These are phyloP conservation scores for Ichthyophthirius multifiliis DNA, from an alignment of 169 alveolate genomes.

Conservation along the genomic window DNA sequence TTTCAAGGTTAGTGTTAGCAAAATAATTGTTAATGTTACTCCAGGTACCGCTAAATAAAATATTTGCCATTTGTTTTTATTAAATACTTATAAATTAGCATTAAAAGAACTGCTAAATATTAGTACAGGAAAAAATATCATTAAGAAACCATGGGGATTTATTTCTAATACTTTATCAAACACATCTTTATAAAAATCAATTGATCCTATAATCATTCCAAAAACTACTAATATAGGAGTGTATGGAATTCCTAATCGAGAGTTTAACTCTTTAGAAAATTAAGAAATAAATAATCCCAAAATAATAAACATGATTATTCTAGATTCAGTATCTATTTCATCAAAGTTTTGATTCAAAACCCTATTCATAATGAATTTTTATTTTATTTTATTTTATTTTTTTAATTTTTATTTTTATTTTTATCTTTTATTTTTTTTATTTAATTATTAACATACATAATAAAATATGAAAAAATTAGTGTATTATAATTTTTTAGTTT, in stretches of 20 bases:
- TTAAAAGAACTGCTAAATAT: not conserved
- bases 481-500: too few relatives aligned
- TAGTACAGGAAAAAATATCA: not conserved
- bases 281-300: too few relatives aligned
- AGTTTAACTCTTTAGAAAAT: not conserved
- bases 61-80: not conserved
- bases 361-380: too few relatives aligned
- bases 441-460: too few relatives aligned
- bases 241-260: not conserved
- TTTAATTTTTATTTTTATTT: too few relatives aligned
- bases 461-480: too few relatives aligned
- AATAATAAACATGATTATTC: too few relatives aligned
- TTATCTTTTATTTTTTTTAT: too few relatives aligned
- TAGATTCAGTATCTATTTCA: too few relatives aligned
- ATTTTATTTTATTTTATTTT: too few relatives aligned
- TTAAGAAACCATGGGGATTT: not conserved
- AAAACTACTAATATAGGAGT: not conserved
- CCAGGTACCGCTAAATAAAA: not conserved
- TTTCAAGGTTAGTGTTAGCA: not conserved
- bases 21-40: not conserved
- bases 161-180: not conserved
- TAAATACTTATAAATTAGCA: not conserved
- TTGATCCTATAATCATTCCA: not conserved
- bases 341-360: too few relatives aligned
- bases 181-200: not conserved